These are phyloP conservation scores for Plectosphaerella plurivora DNA, from an alignment of 2,329 filamentous ascomycete species.

Conservation along the genomic window DNA sequence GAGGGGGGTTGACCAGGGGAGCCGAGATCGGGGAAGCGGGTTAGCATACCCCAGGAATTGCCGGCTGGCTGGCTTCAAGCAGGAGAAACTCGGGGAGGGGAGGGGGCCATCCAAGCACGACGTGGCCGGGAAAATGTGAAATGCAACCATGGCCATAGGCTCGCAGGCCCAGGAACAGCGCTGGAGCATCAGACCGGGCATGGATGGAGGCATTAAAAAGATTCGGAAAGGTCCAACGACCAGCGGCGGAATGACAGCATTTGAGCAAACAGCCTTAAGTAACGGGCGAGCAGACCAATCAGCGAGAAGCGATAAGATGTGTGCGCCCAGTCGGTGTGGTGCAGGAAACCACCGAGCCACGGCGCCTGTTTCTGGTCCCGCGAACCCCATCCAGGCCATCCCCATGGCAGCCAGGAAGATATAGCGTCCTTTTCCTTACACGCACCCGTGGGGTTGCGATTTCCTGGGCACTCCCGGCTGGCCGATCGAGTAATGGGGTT, in stretches of 20 bases:
- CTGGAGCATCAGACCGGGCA: too few relatives aligned
- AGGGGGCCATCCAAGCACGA: too few relatives aligned
- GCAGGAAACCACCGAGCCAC: background rate
- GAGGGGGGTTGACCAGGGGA: background rate
- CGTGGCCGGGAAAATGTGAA: too few relatives aligned
- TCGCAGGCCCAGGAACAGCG: too few relatives aligned
- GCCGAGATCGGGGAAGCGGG: background rate
- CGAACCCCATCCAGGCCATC: background rate
- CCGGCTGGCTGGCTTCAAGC: background rate
- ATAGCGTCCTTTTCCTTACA: background rate
- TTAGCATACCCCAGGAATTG: background rate
- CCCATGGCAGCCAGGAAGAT: background rate
- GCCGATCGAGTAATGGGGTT: conserved; percentile 1
- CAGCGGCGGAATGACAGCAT: background rate
- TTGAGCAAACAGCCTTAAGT: background rate
- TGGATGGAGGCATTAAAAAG: background rate
- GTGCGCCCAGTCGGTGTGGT: background rate
- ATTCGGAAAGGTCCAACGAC: background rate
- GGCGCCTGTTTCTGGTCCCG: background rate
- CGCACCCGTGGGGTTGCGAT: background rate
- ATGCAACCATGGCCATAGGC: too few relatives aligned
- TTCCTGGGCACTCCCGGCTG: background rate
- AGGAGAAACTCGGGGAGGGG: background rate
- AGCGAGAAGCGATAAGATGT: background rate
- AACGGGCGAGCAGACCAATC: background rate